Conservation (phyloP, 192 early-diverging fungal species). For the Coemansia sp. region DNA sequence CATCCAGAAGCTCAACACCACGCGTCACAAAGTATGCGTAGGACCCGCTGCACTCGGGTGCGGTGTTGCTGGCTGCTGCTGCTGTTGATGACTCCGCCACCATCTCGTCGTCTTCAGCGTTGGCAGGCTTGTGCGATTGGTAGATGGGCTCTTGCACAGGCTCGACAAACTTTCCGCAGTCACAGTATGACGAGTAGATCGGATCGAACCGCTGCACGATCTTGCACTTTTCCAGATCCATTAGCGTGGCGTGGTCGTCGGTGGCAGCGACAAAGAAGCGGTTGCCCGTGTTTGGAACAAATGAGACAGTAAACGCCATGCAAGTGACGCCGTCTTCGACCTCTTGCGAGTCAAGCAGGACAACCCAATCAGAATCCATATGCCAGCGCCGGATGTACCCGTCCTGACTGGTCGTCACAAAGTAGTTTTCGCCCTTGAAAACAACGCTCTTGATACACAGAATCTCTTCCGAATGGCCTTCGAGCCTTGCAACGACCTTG, state of each 20-base stretch:
- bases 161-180: constrained; percentile 87
- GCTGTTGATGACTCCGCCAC: constrained; percentile 9
- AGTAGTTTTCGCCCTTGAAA: constrained; percentile 81
- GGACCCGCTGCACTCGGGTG: constrained; percentile 19
- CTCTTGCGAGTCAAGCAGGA: constrained; percentile 61
- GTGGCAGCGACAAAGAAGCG: constrained; percentile 89
- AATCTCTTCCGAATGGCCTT: constrained; percentile 88
- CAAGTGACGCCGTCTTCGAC: constrained; percentile 85
- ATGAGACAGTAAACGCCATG: constrained; percentile 95
- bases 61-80: background rate
- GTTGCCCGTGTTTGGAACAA: constrained; percentile 92
- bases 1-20: constrained; percentile 88
- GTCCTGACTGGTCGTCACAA: constrained; percentile 89
- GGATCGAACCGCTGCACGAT: constrained; percentile 61
- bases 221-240: constrained; percentile 78
- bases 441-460: constrained; percentile 74
- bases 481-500: constrained; percentile 74
- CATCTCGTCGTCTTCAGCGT: constrained; percentile 40
- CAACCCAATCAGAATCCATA: constrained; percentile 76
- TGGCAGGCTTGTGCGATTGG: constrained; percentile 40
- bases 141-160: constrained; percentile 60
- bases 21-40: constrained; percentile 84
- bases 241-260: constrained; percentile 84
- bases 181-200: constrained; percentile 92
- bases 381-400: constrained; percentile 92